Evolutionary conservation across 768 basidiomycete species (phyloP), one percentile per base, ranked within the genome.

Genomic region (Naganishia kalamii): DNA sequence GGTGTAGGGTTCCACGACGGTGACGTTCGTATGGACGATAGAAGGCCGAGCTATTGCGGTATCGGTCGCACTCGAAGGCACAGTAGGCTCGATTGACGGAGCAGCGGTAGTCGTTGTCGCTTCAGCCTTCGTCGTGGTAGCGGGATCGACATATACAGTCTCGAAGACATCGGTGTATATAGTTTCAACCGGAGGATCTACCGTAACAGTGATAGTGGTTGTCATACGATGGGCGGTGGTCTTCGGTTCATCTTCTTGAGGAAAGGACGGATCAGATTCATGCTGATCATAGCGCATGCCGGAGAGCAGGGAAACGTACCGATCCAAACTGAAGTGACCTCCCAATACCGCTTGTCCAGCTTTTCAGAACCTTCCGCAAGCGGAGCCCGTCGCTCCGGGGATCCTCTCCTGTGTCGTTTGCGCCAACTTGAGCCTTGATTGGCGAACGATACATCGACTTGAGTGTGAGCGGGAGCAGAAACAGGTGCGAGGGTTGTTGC

Each of bases 311-410:
- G 12, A 11, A 15, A 57, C 54, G 37, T 15, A 57, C 54, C 19
- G 37, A 57, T 23, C 54, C 54, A 57, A 17, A 57, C 29, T 15
- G 54, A 57, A 2, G 35, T 57, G 2, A 57, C 37, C 27, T 57
- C 21, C 54, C 54, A 57, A 37, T 57, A 57, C 27, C 54, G 54
- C 19, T 57, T 57, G 35, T 57, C 35, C 12, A 25, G 27, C n/a
- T 57, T 33, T 8, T 37, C 35, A 15, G 33, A 6, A 25, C 40
- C 54, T 1, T 15, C 13, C 15, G n/a, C 23, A 2, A 25, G 23
- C 5, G 3, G 4, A 23, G 32, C 35, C 37, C 23, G 33, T 40
- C 10, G 2, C 27, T 35, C 35, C 3, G 37, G 37, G 27, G 51
- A 32, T 4, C 32, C 8, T 35, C 27, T 32, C 12, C 30, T 17